Evolutionary conservation across 108 stramenopile genomes (phyloP).

Genomic region (Stephanodiscus triporus): DNA sequence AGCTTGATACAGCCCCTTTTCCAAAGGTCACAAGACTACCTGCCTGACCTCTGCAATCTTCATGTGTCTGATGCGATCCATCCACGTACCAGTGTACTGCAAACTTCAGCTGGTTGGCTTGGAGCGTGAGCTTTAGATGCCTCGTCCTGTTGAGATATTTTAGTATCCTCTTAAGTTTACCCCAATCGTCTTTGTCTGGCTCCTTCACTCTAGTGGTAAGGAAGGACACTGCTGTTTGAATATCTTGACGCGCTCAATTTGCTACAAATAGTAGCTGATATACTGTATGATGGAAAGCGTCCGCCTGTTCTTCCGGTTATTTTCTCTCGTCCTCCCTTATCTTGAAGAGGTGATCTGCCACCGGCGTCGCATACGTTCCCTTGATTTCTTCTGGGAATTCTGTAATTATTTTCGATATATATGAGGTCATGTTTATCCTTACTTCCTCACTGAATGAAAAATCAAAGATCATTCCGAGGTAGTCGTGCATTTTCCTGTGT

Average conservation of each 20-base stretch:
- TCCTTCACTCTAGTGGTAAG: conserved; percentile 17
- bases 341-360: neutral
- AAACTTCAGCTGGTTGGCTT: no score
- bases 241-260: conserved; percentile 5
- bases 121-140: no score
- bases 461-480: conserved; percentile 12
- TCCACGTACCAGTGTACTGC: no score
- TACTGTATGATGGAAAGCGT: neutral
- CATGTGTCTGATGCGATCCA: conserved; percentile 32
- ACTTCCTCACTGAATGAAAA: neutral
- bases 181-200: conserved; percentile 30
- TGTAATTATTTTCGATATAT: conserved; percentile 1
- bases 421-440: conserved; percentile 2
- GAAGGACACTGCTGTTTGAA: conserved; percentile 38
- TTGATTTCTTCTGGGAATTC: conserved; percentile 1
- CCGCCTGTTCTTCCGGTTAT: neutral
- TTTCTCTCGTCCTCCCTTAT: neutral
- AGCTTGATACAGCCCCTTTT: conserved; percentile 21
- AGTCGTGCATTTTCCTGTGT: no score
- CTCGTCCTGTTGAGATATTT: conserved; percentile 13
- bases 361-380: neutral
- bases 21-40: neutral
- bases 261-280: conserved; percentile 7
- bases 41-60: no score
- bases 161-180: conserved; percentile 18